Evolutionary conservation across 345 rosid species (phyloP).

Genomic region (Brassica cretica): DNA sequence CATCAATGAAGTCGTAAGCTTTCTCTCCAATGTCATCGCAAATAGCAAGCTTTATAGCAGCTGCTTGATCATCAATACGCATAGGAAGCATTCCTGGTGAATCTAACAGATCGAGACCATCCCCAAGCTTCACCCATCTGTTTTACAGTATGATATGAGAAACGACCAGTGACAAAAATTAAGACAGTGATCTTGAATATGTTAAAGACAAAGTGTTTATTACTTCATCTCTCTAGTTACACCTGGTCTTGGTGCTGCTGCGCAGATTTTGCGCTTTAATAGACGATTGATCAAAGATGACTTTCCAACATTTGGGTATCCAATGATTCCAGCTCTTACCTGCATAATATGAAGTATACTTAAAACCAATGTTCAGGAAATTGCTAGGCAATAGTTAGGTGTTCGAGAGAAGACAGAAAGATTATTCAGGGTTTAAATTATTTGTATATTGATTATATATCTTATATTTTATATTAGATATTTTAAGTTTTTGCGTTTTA

Average conservation of each 20-base stretch:
- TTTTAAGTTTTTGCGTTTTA: neutral
- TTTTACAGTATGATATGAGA: neutral
- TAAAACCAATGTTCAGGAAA: neutral
- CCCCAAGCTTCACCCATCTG: slow-evolving; percentile 88
- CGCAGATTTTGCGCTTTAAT: slow-evolving; percentile 81
- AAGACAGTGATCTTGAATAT: neutral
- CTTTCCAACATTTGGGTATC: slow-evolving; percentile 97
- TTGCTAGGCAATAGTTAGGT: neutral
- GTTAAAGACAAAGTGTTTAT: neutral
- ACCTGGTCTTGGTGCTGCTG: slow-evolving; percentile 97
- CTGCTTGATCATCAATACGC: slow-evolving; percentile 86
- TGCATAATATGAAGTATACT: slow-evolving; percentile 21
- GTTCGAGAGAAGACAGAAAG: neutral
- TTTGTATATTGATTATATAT: neutral
- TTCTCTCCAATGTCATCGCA: slow-evolving; percentile 98
- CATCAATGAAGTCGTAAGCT: slow-evolving; percentile 80
- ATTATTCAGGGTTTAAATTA: neutral
- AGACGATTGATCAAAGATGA: slow-evolving; percentile 92
- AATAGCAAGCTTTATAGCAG: slow-evolving; percentile 94
- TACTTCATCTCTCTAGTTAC: slow-evolving; percentile 86
- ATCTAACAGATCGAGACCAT: slow-evolving; percentile 83
- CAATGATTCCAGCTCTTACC: slow-evolving; percentile 97
- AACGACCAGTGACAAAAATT: neutral
- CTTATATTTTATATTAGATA: neutral
- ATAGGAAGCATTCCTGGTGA: slow-evolving; percentile 93